Evolutionary conservation across 192 early-diverging fungal species (phyloP), one percentile per base, ranked within the genome.

Genomic region (Kappamyces sp.): DNA sequence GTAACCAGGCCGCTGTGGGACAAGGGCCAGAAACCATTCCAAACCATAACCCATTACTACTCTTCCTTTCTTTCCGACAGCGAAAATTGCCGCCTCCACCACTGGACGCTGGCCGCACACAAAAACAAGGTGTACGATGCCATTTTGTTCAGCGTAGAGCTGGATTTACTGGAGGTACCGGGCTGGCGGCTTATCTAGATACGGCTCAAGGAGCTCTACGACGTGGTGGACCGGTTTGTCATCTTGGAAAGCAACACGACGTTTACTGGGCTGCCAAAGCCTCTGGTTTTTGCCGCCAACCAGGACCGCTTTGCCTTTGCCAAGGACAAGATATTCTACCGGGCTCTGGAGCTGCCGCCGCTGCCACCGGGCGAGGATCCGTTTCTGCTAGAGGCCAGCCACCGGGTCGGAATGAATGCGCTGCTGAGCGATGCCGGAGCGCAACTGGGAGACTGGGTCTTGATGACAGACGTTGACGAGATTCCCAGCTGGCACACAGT

Each of bases 391-490:
- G 84, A 86, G 57, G 51, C 33, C 4, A 44, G 57, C 15, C 74
- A 74, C 67, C 62, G 82, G 3, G 10, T 49, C 31, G 40, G 34
- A n/a, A 77, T 84, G 76, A 73, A 71, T 42, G 41, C 48, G 5
- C 48, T 68, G 32, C 66, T 86, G 15, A 15, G 49, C 46, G 47
- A 31, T 33, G 32, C 31, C 35, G 55, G 55, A 44, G 23, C 64
- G n/a, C 42, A 62, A 23, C n/a, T 9, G 39, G 77, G 69, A 9
- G 84, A 84, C 60, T 55, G 67, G 15, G 51, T 84, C 1, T 60
- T 81, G 13, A 81, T 74, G 66, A 60, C 68, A 9, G 84, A 86
- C 66, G 75, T 77, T 13, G 84, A 86, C 55, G 84, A 86, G 54
- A 73, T 86, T 6, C 71, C 78, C 1, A 55, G 66, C 37, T 41